Percentiles rank a stretch among this genome's conserved stretches.
These are phyloP conservation scores for Vigna nakashimae DNA, from an alignment of 306 rosid genomes.

Conservation along the genomic window DNA sequence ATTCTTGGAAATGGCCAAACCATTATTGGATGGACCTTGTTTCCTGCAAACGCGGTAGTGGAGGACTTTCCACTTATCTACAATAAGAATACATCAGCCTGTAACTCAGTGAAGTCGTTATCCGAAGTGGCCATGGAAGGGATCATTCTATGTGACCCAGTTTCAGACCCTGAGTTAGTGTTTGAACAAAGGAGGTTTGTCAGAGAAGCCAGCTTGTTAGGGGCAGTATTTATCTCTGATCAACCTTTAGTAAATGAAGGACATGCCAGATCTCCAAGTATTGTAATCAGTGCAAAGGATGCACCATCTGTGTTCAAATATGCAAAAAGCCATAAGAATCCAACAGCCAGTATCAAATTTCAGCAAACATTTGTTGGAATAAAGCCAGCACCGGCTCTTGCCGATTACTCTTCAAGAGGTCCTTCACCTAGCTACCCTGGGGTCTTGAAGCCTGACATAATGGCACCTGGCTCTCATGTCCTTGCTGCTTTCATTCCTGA, in stretches of 20 bases:
- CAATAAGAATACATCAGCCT: slow-evolving; percentile 34
- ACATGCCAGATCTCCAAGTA: slow-evolving; percentile 21
- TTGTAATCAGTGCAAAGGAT: slow-evolving; percentile 37
- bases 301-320: slow-evolving; percentile 40
- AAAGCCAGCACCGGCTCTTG: slow-evolving; percentile 52
- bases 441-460: slow-evolving; percentile 51
- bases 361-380: slow-evolving; percentile 46
- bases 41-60: slow-evolving; percentile 36
- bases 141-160: slow-evolving; percentile 43
- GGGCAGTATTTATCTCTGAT: slow-evolving; percentile 48
- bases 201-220: background rate
- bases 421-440: slow-evolving; percentile 43
- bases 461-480: slow-evolving; percentile 46
- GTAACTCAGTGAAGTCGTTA: slow-evolving; percentile 38
- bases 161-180: background rate
- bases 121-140: background rate
- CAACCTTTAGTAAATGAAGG: background rate
- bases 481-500: slow-evolving; percentile 45
- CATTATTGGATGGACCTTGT: slow-evolving; percentile 47
- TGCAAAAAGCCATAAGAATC: slow-evolving; percentile 8
- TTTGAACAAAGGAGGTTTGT: background rate
- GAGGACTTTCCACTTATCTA: slow-evolving; percentile 40
- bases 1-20: slow-evolving; percentile 43
- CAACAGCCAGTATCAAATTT: slow-evolving; percentile 44
- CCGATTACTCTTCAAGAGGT: slow-evolving; percentile 54